Conservation (phyloP, 2,329 filamentous ascomycete species). For the Diaporthe velutina region DNA sequence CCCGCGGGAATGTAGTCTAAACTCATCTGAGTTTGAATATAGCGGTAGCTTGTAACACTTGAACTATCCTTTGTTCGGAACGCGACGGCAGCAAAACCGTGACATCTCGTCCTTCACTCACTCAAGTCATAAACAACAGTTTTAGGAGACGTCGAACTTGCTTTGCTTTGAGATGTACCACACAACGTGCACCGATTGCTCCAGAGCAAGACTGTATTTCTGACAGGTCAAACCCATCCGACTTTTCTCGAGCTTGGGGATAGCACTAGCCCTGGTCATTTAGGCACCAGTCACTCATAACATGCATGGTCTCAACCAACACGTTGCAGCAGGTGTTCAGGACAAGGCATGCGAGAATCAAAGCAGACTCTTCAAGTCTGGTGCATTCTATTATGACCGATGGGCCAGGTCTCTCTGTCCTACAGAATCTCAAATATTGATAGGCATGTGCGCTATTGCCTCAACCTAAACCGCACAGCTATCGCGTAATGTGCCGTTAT, state of each 20-base stretch:
- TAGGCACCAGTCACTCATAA: neutral
- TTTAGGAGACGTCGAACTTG: too few species aligned
- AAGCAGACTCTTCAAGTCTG: neutral
- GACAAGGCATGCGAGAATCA: neutral
- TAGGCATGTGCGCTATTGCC: neutral
- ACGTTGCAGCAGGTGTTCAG: neutral
- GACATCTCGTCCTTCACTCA: too few species aligned
- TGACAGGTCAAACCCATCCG: neutral
- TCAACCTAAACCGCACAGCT: neutral
- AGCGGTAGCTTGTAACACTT: too few species aligned
- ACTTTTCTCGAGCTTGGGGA: too few species aligned
- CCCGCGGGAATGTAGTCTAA: too few species aligned
- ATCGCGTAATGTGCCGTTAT: neutral
- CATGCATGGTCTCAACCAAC: neutral
- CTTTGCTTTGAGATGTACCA: too few species aligned
- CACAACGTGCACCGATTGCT: too few species aligned
- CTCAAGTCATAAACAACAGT: too few species aligned
- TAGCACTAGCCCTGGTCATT: neutral
- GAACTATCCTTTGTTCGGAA: too few species aligned
- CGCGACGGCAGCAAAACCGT: too few species aligned
- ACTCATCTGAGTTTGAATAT: too few species aligned
- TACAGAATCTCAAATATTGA: neutral
- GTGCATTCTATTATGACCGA: neutral
- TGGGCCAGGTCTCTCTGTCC: neutral
- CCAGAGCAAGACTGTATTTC: too few species aligned